phyloP scores from a whole-genome alignment of 2,329 filamentous ascomycete species.

The Xylaria polymorpha region DNA sequence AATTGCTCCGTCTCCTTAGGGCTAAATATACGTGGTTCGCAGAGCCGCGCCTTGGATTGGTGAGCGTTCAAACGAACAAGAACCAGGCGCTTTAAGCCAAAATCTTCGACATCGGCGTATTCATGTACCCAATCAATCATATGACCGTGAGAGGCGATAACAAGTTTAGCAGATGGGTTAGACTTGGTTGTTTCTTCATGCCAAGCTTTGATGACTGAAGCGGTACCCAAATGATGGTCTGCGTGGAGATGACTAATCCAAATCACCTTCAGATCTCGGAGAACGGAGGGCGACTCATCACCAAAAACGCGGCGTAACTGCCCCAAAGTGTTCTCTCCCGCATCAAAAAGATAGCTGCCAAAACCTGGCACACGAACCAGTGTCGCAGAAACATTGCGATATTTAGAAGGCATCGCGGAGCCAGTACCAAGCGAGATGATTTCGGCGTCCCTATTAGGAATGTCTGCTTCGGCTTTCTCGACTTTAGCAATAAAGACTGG shows the following conservation, averaged over 20 bases:
- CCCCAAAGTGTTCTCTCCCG: conserved; percentile 90
- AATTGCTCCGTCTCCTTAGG: conserved; percentile 61
- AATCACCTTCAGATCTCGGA: conserved; percentile 82
- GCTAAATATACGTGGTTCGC: conserved; percentile 50
- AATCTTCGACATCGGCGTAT: conserved; percentile 81
- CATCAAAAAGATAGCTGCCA: conserved; percentile 92
- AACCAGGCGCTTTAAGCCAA: conserved; percentile 69
- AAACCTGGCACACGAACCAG: conserved; percentile 84
- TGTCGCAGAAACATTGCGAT: conserved; percentile 93
- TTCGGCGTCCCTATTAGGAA: conserved; percentile 81
- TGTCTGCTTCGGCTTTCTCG: conserved; percentile 66
- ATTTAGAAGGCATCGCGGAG: conserved; percentile 89
- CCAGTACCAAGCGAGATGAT: conserved; percentile 91
- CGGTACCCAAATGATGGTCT: conserved; percentile 91
- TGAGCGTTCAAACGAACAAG: conserved; percentile 31
- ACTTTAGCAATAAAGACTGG: conserved; percentile 51
- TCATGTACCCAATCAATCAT: conserved; percentile 85
- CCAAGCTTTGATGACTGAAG: conserved; percentile 86
- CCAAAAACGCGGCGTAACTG: conserved; percentile 82
- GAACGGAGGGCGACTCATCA: conserved; percentile 73
- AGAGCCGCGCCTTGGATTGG: conserved; percentile 9
- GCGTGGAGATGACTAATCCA: conserved; percentile 97
- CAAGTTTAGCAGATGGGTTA: conserved; percentile 59
- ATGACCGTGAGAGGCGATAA: conserved; percentile 74
- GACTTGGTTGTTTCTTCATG: conserved; percentile 64